Percentiles rank a stretch among this genome's conserved stretches.
phyloP scores from a whole-genome alignment of 345 rosid genomes.

The Aquilaria yunnanensis region DNA sequence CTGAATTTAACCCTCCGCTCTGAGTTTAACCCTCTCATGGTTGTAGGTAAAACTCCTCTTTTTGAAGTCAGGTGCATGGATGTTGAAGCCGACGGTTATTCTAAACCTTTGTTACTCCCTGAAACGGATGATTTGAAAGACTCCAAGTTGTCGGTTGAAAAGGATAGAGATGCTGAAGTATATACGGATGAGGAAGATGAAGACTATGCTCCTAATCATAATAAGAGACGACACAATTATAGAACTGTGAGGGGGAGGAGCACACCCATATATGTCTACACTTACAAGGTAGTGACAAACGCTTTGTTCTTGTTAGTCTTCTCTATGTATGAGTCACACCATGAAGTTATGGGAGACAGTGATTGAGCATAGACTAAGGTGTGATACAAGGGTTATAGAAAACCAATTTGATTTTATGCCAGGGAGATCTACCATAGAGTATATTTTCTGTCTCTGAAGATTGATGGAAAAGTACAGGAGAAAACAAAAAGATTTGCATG shows the following conservation, averaged over 20 bases:
- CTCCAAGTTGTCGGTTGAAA: constrained; percentile 24
- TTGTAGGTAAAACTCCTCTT: constrained; percentile 66
- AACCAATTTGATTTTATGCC: too few species aligned
- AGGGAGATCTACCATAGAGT: too few species aligned
- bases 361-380: too few species aligned
- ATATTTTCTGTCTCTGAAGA: too few species aligned
- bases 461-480: too few species aligned
- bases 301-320: not conserved
- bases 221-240: constrained; percentile 26
- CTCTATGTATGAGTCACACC: too few species aligned
- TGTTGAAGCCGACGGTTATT: constrained; percentile 35
- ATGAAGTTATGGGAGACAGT: too few species aligned
- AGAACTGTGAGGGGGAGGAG: constrained; percentile 33
- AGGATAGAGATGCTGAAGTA: constrained; percentile 26
- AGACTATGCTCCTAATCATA: constrained; percentile 24
- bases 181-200: constrained; percentile 59
- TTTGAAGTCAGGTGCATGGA: constrained; percentile 67
- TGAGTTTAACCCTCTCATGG: constrained; percentile 11
- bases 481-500: too few species aligned
- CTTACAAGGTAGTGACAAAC: constrained; percentile 53
- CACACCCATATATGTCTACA: constrained; percentile 55
- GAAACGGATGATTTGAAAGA: constrained; percentile 32
- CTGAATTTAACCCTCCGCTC: constrained; percentile 2
- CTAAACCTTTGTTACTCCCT: constrained; percentile 27
- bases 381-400: too few species aligned